Percentiles rank a stretch among this genome's conserved stretches.
Conservation (phyloP, 192 early-diverging fungal species). For the Ambispora gerdemannii region DNA sequence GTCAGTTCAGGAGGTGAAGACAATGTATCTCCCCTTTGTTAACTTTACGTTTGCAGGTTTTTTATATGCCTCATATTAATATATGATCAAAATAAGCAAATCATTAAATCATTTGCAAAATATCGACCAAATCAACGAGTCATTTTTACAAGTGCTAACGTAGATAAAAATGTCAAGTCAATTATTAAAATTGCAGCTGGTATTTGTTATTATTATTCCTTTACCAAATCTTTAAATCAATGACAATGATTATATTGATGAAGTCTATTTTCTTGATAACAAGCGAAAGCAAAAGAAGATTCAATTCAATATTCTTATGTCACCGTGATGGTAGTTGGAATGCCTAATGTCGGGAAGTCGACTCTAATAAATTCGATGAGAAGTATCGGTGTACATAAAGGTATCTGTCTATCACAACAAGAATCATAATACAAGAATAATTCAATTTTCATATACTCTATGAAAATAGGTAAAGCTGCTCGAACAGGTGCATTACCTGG, state of each 20-base stretch:
- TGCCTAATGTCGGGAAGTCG: constrained; percentile 97
- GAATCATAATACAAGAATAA: background rate
- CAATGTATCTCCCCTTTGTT: too few species aligned
- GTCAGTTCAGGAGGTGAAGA: constrained; percentile 40
- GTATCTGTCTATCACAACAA: constrained; percentile 15
- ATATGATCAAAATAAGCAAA: background rate
- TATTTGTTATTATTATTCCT: too few species aligned
- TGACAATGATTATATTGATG: background rate
- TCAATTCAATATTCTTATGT: constrained; percentile 24
- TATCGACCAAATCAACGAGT: constrained; percentile 48
- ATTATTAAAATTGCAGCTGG: constrained; percentile 68
- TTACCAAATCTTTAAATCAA: too few species aligned
- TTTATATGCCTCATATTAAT: too few species aligned
- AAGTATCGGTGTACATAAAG: constrained; percentile 68
- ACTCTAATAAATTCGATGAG: constrained; percentile 87
- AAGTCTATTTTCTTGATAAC: background rate
- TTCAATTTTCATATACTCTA: background rate
- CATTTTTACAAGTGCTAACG: constrained; percentile 63
- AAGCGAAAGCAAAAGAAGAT: constrained; percentile 39
- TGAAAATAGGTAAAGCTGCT: constrained; percentile 65
- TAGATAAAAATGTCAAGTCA: constrained; percentile 57
- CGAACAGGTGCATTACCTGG: constrained; percentile 83
- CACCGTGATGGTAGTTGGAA: constrained; percentile 83
- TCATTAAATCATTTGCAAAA: constrained; percentile 39
- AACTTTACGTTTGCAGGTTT: too few species aligned